Conservation (phyloP, 2,329 filamentous ascomycete species). For the Calycina herbarum region DNA sequence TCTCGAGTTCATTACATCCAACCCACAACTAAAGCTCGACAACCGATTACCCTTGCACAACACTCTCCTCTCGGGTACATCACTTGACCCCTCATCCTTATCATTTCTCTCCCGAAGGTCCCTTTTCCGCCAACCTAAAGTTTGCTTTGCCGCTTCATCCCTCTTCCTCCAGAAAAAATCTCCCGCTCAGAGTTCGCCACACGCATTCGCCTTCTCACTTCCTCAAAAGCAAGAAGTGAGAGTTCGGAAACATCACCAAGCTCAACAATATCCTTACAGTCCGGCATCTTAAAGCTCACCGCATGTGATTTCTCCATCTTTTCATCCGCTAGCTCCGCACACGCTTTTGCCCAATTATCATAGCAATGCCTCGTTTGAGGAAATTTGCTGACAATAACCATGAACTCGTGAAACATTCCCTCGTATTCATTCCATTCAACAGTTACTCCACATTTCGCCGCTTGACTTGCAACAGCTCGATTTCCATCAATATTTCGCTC, state of each 20-base stretch:
- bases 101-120: background rate
- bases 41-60: too few relatives aligned
- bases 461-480: background rate
- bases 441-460: constrained; percentile 1
- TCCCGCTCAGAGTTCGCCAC: background rate
- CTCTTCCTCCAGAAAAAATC: background rate
- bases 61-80: too few relatives aligned
- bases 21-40: too few relatives aligned
- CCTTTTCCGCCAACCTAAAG: background rate
- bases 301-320: background rate
- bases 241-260: background rate
- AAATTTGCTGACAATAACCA: constrained; percentile 1
- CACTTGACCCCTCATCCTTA: too few relatives aligned
- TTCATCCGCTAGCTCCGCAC: background rate
- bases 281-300: background rate
- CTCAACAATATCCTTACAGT: background rate
- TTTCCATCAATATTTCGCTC: constrained; percentile 11
- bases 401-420: constrained; percentile 5
- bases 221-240: background rate
- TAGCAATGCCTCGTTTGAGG: constrained; percentile 9
- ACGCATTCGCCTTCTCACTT: constrained; percentile 1
- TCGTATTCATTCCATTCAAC: constrained; percentile 9
- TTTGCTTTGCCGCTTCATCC: background rate
- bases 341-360: constrained; percentile 4
- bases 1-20: too few relatives aligned